phyloP scores from a whole-genome alignment of 345 rosid genomes.

The Salix dunnii region DNA sequence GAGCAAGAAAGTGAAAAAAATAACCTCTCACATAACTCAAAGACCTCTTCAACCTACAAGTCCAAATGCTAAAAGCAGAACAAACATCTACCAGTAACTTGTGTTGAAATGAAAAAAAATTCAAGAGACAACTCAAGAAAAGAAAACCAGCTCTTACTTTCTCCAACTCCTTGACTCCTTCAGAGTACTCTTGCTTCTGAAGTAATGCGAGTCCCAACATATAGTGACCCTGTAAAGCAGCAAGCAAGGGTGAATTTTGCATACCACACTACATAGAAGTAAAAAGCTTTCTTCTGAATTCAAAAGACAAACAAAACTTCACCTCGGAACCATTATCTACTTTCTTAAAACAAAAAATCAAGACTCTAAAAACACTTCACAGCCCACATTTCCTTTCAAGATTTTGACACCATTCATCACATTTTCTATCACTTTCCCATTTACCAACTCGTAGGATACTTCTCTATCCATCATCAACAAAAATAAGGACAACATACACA shows the following conservation, averaged over 20 bases:
- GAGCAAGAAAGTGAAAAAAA: not conserved
- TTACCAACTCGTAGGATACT: no score
- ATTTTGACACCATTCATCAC: no score
- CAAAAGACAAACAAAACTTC: no score
- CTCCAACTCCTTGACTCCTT: conserved; percentile 66
- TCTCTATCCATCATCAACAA: no score
- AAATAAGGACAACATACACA: no score
- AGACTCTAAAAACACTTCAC: no score
- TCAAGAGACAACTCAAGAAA: not conserved
- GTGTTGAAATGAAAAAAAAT: not conserved
- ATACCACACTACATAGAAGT: not conserved
- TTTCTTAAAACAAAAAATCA: no score
- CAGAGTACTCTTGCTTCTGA: conserved; percentile 42
- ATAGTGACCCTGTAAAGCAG: conserved; percentile 63
- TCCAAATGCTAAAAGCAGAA: not conserved
- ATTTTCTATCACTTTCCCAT: no score
- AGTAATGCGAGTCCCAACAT: conserved; percentile 82
- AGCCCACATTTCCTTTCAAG: no score
- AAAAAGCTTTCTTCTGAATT: no score
- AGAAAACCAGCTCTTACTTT: conserved; percentile 40
- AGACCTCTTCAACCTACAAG: not conserved
- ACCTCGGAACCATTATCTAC: no score
- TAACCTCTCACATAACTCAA: not conserved
- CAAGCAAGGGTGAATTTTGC: not conserved
- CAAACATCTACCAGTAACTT: not conserved